Conservation (phyloP, 2,329 filamentous ascomycete genomes). For the Cercospora beticola region DNA sequence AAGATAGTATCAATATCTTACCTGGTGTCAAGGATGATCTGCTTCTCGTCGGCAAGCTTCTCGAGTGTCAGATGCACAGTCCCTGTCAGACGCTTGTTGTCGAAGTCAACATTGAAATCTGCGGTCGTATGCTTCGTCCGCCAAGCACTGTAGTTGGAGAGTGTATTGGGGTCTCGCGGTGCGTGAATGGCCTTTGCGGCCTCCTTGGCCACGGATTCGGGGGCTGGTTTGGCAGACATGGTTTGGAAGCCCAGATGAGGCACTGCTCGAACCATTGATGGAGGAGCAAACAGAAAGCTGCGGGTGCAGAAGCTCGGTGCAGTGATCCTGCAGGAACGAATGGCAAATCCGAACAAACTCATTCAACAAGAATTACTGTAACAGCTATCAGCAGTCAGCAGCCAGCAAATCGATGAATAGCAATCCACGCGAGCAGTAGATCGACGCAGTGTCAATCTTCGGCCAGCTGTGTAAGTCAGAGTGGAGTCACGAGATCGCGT, state of each 20-base stretch:
- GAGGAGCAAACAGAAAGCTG: conserved; percentile 9
- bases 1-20: conserved; percentile 18
- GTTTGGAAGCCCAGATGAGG: conserved; percentile 10
- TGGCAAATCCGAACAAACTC: conserved; percentile 15
- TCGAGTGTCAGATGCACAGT: conserved; percentile 74
- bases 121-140: conserved; percentile 79
- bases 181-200: conserved; percentile 37
- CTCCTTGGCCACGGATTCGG: conserved; percentile 28
- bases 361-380: conserved; percentile 9
- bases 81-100: conserved; percentile 72
- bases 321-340: conserved; percentile 11
- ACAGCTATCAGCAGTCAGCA: neutral
- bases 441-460: neutral
- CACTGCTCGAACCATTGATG: conserved; percentile 13
- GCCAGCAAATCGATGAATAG: neutral
- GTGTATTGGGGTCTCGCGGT: conserved; percentile 73
- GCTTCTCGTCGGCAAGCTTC: conserved; percentile 71
- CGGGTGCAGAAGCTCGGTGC: conserved; percentile 1
- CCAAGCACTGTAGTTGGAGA: conserved; percentile 90
- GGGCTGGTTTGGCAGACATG: conserved; percentile 33
- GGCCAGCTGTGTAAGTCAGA: neutral
- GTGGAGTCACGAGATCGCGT: neutral
- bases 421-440: neutral
- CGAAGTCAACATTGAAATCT: conserved; percentile 80
- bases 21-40: conserved; percentile 78